phyloP scores from a whole-genome alignment of 345 rosid genomes.

The Brassica cretica region DNA sequence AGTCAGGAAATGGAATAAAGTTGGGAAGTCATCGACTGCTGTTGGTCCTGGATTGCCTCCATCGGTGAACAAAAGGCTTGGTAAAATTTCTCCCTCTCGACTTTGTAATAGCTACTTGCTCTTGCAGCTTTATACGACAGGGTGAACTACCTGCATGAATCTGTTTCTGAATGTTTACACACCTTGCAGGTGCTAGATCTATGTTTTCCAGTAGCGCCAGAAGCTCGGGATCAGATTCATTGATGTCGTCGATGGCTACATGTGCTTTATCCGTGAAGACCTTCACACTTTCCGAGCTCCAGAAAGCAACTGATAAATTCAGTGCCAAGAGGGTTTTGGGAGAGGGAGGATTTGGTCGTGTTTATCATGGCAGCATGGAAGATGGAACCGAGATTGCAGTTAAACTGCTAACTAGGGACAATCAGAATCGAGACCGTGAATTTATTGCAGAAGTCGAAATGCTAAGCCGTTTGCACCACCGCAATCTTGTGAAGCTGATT shows the following conservation, averaged over 20 bases:
- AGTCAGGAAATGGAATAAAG: constrained; percentile 71
- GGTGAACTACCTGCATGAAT: constrained; percentile 8
- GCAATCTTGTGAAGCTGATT: constrained; percentile 94
- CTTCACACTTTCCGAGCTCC: constrained; percentile 69
- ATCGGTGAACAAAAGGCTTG: constrained; percentile 82
- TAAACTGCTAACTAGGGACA: constrained; percentile 81
- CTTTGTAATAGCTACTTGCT: constrained; percentile 4
- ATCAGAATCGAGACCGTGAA: constrained; percentile 89
- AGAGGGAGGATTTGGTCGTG: constrained; percentile 99
- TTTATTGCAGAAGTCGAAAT: constrained; percentile 97
- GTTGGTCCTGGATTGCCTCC: constrained; percentile 72
- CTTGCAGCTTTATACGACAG: constrained; percentile 4
- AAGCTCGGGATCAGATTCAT: constrained; percentile 79
- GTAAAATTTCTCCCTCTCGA: constrained; percentile 46
- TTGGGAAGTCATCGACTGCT: constrained; percentile 80
- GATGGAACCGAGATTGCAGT: constrained; percentile 91
- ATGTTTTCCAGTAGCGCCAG: constrained; percentile 63
- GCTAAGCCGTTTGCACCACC: constrained; percentile 98
- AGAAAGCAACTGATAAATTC: constrained; percentile 87
- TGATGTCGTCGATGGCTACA: constrained; percentile 78
- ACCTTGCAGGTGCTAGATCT: constrained; percentile 59
- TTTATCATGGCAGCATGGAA: constrained; percentile 72
- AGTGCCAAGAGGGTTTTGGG: constrained; percentile 86
- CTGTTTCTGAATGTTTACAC: constrained; percentile 18
- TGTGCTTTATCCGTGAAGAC: constrained; percentile 81